Evolutionary conservation across 768 basidiomycete species (phyloP), one percentile per base, ranked within the genome.

Genomic region (Lentinula aciculospora): DNA sequence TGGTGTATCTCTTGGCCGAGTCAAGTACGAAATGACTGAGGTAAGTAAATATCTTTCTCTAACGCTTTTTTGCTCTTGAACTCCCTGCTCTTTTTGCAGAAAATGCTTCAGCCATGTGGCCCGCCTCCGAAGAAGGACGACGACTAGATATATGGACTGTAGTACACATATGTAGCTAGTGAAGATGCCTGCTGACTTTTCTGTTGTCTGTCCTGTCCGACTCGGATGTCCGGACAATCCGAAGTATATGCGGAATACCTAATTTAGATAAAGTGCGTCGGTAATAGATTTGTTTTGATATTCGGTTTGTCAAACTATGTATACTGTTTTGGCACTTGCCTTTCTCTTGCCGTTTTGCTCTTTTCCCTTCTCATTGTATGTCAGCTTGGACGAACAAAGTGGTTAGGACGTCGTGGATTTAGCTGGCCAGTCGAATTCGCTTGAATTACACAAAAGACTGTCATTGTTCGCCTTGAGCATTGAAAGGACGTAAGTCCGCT

Each of bases 11-110:
- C 83, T 88, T 56, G 97, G 92, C 8, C 76, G 97, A 42, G 77
- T 86, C 2, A 93, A 84, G 67, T 98, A 97, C 67, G 96, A 99
- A 75, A 88, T 97, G 87, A 86, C 91, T 0, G 95, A 98, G 88
- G 96, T 95, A 58, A 19, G 73, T 68, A 37, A 12, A 53, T 21
- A 21, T 31, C 4, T 19, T 13, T 21, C 29, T n/a, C 19, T 6
- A 48, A 29, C 28, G 10, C 17, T 36, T 21, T 31, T 50, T 56
- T 63, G 81, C 78, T 69, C n/a, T 77, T 47, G 80, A 81, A 77
- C 70, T 83, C 17, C 78, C 81, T 61, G 62, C 46, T 19, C 46
- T 53, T 32, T 62, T 60, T 40, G 40, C 66, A 96, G 94, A 82
- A 88, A 56, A 95, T 95, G 93, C 80, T 97, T 17, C 93, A 95